Evolutionary conservation across 2,329 filamentous ascomycete species (phyloP), one percentile per base, ranked within the genome.

Genomic region (Ploettnerulaceae sp.): DNA sequence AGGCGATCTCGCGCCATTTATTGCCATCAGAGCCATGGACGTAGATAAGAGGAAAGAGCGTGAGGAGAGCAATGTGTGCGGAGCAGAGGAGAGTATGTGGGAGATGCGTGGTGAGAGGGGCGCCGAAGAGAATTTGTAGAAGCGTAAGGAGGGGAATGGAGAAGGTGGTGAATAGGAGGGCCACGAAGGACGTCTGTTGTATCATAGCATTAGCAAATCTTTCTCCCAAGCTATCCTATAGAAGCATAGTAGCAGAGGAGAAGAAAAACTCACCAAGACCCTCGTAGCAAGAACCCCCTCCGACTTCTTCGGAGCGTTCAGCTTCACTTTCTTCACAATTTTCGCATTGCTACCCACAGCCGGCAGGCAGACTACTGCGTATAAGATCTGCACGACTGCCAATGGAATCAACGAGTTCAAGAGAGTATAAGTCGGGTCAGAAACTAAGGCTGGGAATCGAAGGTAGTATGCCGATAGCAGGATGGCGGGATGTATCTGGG

Each of bases 111-210:
- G 91, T 86, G 43, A 95, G 73, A 0, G 93, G 93, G 6, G 91
- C 93, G 61, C 93, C 93, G 67, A 96, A 94, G 56, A 97, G 84
- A 60, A 97, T 74, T 64, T 82, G 73, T 17, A 83, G 58, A 21
- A 65, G 55, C 11, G 74, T 67, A 34, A 84, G 69, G 26, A 80
- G 61, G 2, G 81, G 80, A 0, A 77, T 72, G 4, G 49, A 77
- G 36, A 67, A 45, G 12, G 58, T 40, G 14, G 67, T 63, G 9
- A 83, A 68, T 35, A 80, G 65, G 24, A 91, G 76, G 6, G 86
- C 83, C 47, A 90, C 72, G 55, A 93, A 74, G 2, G 79, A 75
- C 2, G 87, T 82, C 75, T 95, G 61, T 25, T 4, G 5, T 17
- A 8, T 29, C 34, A 32, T 25, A 37, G 21, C 15, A 32, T 35